phyloP scores from a whole-genome alignment of 371 early-diverging fungal genomes.

The Circinella minor region DNA sequence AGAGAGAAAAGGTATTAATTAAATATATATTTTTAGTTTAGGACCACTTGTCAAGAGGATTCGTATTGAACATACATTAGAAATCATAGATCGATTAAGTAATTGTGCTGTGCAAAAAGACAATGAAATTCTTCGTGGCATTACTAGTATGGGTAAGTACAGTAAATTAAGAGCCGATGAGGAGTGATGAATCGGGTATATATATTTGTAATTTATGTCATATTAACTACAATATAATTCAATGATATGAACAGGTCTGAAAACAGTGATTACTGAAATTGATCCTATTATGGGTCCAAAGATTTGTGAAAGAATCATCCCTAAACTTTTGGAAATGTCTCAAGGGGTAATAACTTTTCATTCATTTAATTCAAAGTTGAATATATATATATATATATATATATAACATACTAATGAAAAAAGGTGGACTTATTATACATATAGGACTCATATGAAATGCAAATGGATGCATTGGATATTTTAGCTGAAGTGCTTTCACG shows the following conservation, averaged over 20 bases:
- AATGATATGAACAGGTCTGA: conserved; percentile 51
- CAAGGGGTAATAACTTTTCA: conserved; percentile 6
- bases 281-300: conserved; percentile 45
- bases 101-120: conserved; percentile 55
- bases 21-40: conserved; percentile 51
- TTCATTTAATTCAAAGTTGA: no score
- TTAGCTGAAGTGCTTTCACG: conserved; percentile 81
- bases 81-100: conserved; percentile 73
- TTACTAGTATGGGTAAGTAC: conserved; percentile 75
- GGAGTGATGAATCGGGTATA: no score
- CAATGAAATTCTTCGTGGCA: conserved; percentile 73
- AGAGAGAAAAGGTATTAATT: no score
- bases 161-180: no score
- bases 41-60: conserved; percentile 79
- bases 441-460: conserved; percentile 69
- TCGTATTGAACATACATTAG: conserved; percentile 66
- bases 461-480: conserved; percentile 85
- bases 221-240: no score
- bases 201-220: no score
- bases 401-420: background rate
- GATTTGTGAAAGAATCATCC: conserved; percentile 65
- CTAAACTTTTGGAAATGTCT: conserved; percentile 54
- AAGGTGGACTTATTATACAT: background rate
- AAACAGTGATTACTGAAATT: conserved; percentile 80
- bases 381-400: no score